Evolutionary conservation across 306 rosid species (phyloP), one percentile per base, ranked within the genome.

Genomic region (Crotalaria pallida): DNA sequence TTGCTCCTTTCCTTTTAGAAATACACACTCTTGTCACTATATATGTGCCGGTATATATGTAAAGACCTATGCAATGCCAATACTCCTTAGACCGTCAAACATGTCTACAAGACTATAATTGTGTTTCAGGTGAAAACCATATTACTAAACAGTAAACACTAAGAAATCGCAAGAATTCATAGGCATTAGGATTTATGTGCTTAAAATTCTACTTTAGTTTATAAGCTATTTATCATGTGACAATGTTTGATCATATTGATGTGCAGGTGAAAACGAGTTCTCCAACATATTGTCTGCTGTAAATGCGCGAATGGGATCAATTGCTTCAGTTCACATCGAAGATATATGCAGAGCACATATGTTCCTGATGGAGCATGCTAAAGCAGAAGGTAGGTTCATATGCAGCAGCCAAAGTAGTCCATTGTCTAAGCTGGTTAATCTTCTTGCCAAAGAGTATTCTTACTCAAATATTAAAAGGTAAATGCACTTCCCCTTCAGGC

Each of bases 271-370:
- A 61, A 27, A 72, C 15, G 80, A 78, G 67, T 44, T 72, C 18
- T 81, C 59, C 62, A 63, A 68, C 40, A 88, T 93, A 74, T 47
- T 93, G 63, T 79, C 83, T 0, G 79, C 86, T 36, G 97, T 93
- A 69, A 88, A 90, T 73, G 85, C 88, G 67, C 67, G 96, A 77
- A 87, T 93, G 83, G 92, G 96, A 10, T 93, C 98, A 23, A 63
- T 93, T 52, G 81, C 87, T 48, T 44, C 88, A 17, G 88, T 83
- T 51, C 98, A 93, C 74, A 82, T 83, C 19, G 93, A 88, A 64
- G 98, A 90, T 77, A 79, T 88, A 70, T 88, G 98, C 81, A 74
- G 67, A 34, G 96, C 94, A 41, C 97, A 93, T 74, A 52, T 90
- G n/a, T 87, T 90, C 67, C 75, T 93, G 21, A 90, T 93, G 97